Evolutionary conservation across 1,284 basidiomycete genomes (phyloP), one percentile per base, ranked within the genome.

Genomic region (Microbotryum intermedium): DNA sequence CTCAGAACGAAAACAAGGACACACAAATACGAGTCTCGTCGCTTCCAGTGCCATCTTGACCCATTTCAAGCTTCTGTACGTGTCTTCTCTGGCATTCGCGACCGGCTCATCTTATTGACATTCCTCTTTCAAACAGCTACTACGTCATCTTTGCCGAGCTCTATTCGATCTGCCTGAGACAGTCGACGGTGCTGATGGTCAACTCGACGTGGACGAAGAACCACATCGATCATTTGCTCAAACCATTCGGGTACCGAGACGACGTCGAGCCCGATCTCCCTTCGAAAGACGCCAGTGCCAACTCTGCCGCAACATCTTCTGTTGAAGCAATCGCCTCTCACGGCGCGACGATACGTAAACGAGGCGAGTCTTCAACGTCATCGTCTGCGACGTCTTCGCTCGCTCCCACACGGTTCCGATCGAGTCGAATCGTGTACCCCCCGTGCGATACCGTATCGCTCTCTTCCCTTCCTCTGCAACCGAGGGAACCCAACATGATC

Each of bases 161-260:
- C 55, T 99, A 99, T 74, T 78, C 87, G 0, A 75, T 80, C 16
- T 86, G 86, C 16, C 83, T 99, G 21, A 80, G 83, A 26, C 80
- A 81, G 53, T 85, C 90, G 1, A 82, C 84, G 61, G 70, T 74
- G 30, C 65, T 90, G 52, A 92, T 95, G 85, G 91, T 86, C 66
- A 98, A 98, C 75, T 95, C 91, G 1, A 86, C 87, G 0, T 98
- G 95, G 94, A 98, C 95, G 1, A 83, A 85, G 68, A 81, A 80
- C 45, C 95, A 98, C 72, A 78, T 98, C 65, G 80, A 87, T 68
- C 78, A 80, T 2, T 83, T 93, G 50, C 76, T 93, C 18, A 20
- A 75, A 46, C 6, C 52, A 8, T 48, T 50, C 43, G 59, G 45
- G 16, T 53, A 34, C 18, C 39, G 44, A 8, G 49, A 55, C 48